Evolutionary conservation across 139 green algal species (phyloP).

Genomic region (Chlorella sorokiniana): DNA sequence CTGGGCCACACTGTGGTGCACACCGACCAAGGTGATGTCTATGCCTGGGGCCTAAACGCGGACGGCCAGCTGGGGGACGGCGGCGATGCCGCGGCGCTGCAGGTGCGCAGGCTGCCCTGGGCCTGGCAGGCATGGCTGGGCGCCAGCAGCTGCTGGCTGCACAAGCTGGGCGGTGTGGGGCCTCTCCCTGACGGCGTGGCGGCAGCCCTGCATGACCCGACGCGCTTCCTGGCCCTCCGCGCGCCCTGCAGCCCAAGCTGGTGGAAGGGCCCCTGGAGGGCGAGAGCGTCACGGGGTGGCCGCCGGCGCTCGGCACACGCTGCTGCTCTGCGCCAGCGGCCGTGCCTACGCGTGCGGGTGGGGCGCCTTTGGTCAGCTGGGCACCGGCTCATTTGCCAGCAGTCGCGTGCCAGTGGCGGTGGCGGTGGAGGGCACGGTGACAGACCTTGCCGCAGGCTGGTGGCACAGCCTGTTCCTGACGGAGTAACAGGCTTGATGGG

Average conservation of each 20-base stretch:
- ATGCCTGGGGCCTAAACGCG: constrained; percentile 60
- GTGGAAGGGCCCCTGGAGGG: constrained; percentile 35
- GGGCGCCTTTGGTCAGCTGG: constrained; percentile 57
- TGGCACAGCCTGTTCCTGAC: constrained; percentile 53
- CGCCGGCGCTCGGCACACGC: constrained; percentile 48
- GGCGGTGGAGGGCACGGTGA: constrained; percentile 13
- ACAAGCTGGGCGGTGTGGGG: too few species aligned
- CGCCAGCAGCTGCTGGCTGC: not conserved
- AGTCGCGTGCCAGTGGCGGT: not conserved
- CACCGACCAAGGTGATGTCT: constrained; percentile 54
- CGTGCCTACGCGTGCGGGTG: constrained; percentile 45
- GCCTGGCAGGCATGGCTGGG: not conserved
- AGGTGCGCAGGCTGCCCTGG: not conserved
- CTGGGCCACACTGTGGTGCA: constrained; percentile 48
- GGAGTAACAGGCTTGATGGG: too few species aligned
- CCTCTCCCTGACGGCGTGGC: too few species aligned
- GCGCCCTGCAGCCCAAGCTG: constrained; percentile 33
- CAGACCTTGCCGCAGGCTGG: constrained; percentile 50
- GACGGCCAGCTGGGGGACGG: constrained; percentile 59
- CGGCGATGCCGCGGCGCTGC: not conserved
- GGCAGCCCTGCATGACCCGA: not conserved
- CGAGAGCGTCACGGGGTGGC: constrained; percentile 40
- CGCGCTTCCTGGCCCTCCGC: not conserved
- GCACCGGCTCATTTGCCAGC: constrained; percentile 19
- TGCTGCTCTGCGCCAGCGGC: constrained; percentile 34